Percentiles rank a stretch among this genome's conserved stretches.
Evolutionary conservation across 2,329 filamentous ascomycete species (phyloP).

Genomic region (Fusarium newnesense): DNA sequence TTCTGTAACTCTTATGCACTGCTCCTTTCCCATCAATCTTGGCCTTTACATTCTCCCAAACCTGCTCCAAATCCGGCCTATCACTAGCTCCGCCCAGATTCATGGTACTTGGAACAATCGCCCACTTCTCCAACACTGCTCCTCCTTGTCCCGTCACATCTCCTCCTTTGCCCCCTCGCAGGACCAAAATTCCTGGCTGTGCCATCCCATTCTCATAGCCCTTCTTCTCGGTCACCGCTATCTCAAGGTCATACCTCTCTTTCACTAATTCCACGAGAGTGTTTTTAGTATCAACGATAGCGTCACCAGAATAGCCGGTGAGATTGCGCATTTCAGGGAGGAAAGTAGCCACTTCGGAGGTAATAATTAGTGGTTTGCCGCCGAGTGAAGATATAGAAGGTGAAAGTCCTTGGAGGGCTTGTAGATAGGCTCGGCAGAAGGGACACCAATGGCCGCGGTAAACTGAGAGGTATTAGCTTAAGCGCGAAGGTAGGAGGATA

Average conservation of each 20-base stretch:
- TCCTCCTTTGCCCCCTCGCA: not conserved
- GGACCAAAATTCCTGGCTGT: not conserved
- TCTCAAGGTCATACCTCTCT: not conserved
- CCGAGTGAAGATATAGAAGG: not conserved
- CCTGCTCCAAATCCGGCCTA: not conserved
- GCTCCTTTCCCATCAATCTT: not conserved
- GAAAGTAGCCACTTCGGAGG: not conserved
- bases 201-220: not conserved
- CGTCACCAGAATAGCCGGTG: not conserved
- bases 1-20: not conserved
- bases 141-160: not conserved
- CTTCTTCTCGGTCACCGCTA: not conserved
- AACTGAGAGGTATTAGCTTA: not conserved
- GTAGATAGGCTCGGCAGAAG: not conserved
- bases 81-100: not conserved
- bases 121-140: not conserved
- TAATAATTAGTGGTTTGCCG: not conserved
- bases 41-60: not conserved
- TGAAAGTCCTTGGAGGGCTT: not conserved
- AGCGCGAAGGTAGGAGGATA: too few species aligned
- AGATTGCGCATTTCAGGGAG: not conserved
- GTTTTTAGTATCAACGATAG: not conserved
- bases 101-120: not conserved
- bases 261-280: not conserved
- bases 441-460: not conserved